These are phyloP conservation scores for Cryptococcus sp. DNA, from an alignment of 1,284 basidiomycete genomes.

Conservation along the genomic window DNA sequence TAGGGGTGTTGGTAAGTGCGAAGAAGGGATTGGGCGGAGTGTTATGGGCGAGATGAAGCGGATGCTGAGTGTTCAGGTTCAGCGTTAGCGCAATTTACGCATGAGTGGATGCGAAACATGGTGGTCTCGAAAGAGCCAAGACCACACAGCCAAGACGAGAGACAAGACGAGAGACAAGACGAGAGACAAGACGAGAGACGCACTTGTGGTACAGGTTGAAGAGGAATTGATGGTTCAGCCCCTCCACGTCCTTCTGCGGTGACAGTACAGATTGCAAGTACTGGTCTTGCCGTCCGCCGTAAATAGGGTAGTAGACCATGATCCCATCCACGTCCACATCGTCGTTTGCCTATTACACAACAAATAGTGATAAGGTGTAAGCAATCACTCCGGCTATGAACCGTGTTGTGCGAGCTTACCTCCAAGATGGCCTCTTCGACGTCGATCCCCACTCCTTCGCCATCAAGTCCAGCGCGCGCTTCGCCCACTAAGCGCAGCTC, in stretches of 20 bases:
- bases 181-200: slow-evolving; percentile 33
- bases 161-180: neutral
- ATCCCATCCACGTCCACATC: slow-evolving; percentile 86
- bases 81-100: neutral
- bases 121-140: neutral
- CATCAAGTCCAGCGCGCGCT: slow-evolving; percentile 54
- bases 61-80: slow-evolving; percentile 58
- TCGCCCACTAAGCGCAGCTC: slow-evolving; percentile 69
- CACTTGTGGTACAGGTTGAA: slow-evolving; percentile 98
- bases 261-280: slow-evolving; percentile 82
- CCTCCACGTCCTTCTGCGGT: slow-evolving; percentile 96
- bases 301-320: slow-evolving; percentile 97
- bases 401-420: slow-evolving; percentile 28
- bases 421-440: slow-evolving; percentile 94
- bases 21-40: slow-evolving; percentile 49
- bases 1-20: slow-evolving; percentile 43
- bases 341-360: slow-evolving; percentile 67
- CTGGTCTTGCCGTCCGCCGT: slow-evolving; percentile 86
- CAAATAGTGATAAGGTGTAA: neutral
- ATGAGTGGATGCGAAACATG: neutral
- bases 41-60: slow-evolving; percentile 60
- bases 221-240: slow-evolving; percentile 91
- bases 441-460: slow-evolving; percentile 64
- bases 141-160: neutral
- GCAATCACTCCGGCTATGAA: slow-evolving; percentile 22